phyloP scores from a whole-genome alignment of 371 early-diverging fungal genomes.

The Haplosporangium sp. region DNA sequence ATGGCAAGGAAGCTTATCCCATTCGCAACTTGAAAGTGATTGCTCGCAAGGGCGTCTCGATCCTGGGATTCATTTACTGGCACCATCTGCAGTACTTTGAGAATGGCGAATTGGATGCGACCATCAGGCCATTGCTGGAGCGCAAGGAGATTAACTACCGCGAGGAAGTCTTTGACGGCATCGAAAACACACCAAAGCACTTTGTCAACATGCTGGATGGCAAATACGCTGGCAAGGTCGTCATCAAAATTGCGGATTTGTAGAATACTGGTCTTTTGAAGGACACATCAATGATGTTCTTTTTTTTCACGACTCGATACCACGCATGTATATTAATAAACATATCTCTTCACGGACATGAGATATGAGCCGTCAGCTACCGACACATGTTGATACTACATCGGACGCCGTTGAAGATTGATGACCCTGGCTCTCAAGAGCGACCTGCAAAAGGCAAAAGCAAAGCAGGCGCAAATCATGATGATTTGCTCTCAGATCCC shows the following conservation, averaged over 20 bases:
- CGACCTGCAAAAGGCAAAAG: too few relatives aligned
- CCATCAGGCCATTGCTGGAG: constrained; percentile 37
- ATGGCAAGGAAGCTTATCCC: constrained; percentile 35
- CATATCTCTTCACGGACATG: too few relatives aligned
- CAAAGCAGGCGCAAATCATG: too few relatives aligned
- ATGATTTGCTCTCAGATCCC: neutral
- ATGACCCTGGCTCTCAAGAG: too few relatives aligned
- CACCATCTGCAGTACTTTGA: constrained; percentile 42
- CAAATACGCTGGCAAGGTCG: constrained; percentile 41
- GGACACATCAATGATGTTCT: too few relatives aligned
- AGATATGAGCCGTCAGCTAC: too few relatives aligned
- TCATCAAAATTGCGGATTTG: constrained; percentile 48
- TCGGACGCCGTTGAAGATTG: too few relatives aligned
- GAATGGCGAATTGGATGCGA: constrained; percentile 31
- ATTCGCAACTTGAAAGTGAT: constrained; percentile 37
- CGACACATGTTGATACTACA: too few relatives aligned
- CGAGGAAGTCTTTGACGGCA: constrained; percentile 39
- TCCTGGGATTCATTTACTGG: constrained; percentile 47
- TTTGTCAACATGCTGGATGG: constrained; percentile 49
- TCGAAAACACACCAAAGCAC: constrained; percentile 37
- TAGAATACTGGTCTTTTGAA: neutral
- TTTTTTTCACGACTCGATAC: too few relatives aligned
- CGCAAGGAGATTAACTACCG: constrained; percentile 24
- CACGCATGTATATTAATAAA: too few relatives aligned
- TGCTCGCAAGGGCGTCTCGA: constrained; percentile 25